phyloP scores from a whole-genome alignment of 2,329 filamentous ascomycete genomes.

The Botryosphaeria dothidea region DNA sequence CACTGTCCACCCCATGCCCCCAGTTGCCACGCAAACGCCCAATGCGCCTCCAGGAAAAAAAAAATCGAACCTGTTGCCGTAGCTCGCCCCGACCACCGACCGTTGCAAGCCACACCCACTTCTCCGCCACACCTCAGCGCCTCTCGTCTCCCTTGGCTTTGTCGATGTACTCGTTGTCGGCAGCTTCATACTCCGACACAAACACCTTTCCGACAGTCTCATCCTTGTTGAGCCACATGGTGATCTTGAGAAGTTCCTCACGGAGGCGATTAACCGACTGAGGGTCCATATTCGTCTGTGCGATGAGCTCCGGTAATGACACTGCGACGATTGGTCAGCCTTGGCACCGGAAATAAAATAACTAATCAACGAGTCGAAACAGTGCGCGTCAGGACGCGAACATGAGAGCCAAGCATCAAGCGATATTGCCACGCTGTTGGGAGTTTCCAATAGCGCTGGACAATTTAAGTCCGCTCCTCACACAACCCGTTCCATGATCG shows the following conservation, averaged over 20 bases:
- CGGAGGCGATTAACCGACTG: slow-evolving; percentile 86
- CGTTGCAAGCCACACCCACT: not conserved
- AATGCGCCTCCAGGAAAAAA: slow-evolving; percentile 9
- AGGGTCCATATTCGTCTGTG: slow-evolving; percentile 96
- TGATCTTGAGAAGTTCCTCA: slow-evolving; percentile 86
- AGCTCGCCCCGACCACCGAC: not conserved
- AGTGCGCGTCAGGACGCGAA: slow-evolving; percentile 1
- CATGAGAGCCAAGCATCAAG: not conserved
- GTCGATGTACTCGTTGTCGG: slow-evolving; percentile 70
- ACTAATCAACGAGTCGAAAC: slow-evolving; percentile 6
- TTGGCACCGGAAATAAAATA: not conserved
- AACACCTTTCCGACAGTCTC: slow-evolving; percentile 75
- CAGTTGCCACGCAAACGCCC: slow-evolving; percentile 13
- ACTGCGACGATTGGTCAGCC: slow-evolving; percentile 46
- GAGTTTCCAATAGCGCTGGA: not conserved
- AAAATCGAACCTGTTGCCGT: not conserved
- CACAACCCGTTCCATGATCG: not conserved
- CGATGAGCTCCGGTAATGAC: slow-evolving; percentile 86
- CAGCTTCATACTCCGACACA: slow-evolving; percentile 71
- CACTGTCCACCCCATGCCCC: slow-evolving; percentile 1
- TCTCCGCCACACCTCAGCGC: not conserved
- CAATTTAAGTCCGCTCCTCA: not conserved
- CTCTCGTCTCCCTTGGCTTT: slow-evolving; percentile 51
- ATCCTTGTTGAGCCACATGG: slow-evolving; percentile 74
- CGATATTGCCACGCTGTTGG: not conserved